phyloP scores from a whole-genome alignment of 1,284 basidiomycete genomes.

The Puccinia triticina region DNA sequence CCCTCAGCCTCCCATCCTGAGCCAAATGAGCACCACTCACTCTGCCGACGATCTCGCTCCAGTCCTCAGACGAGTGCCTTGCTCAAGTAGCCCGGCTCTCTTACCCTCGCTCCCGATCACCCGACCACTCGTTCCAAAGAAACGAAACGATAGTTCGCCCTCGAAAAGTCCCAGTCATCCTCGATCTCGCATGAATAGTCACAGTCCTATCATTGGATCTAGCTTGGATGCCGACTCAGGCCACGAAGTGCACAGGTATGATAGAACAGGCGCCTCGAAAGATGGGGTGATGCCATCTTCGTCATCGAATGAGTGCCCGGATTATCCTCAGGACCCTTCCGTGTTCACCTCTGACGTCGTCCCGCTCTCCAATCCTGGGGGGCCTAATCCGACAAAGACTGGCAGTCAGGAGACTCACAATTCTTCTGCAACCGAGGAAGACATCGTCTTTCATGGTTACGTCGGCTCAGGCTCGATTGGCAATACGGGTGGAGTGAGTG shows the following conservation, averaged over 20 bases:
- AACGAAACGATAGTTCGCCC: neutral
- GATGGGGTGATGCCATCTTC: neutral
- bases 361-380: neutral
- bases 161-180: neutral
- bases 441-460: slow-evolving; percentile 30
- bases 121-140: neutral
- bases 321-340: neutral
- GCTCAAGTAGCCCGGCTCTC: neutral
- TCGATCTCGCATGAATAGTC: neutral
- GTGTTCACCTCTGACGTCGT: neutral
- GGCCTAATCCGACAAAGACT: neutral
- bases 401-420: neutral
- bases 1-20: neutral
- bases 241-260: neutral
- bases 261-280: neutral
- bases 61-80: neutral
- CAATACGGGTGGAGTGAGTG: slow-evolving; percentile 36
- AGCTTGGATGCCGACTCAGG: slow-evolving; percentile 6
- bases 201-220: neutral
- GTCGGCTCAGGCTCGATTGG: slow-evolving; percentile 26
- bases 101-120: neutral
- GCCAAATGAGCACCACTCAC: neutral
- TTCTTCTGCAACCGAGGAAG: slow-evolving; percentile 11
- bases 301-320: neutral
- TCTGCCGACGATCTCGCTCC: neutral